Conservation (phyloP, 2,329 filamentous ascomycete genomes). For the Neodidymelliopsis sp. region DNA sequence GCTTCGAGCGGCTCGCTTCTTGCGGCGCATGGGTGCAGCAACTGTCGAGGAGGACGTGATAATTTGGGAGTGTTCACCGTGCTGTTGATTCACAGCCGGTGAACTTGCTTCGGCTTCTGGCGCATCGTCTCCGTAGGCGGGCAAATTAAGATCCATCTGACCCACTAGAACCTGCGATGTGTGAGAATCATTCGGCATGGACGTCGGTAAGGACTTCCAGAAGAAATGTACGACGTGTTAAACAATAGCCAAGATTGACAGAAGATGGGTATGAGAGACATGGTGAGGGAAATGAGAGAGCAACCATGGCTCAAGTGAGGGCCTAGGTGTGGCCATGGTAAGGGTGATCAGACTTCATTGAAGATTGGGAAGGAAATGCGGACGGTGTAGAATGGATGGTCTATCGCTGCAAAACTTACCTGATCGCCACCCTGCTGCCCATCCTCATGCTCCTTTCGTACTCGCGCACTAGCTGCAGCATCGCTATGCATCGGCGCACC, state of each 20-base stretch:
- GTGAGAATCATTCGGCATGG: constrained; percentile 18
- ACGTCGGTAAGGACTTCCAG: not conserved
- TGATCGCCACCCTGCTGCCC: constrained; percentile 41
- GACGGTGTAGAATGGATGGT: constrained; percentile 4
- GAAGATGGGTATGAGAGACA: not conserved
- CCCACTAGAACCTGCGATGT: constrained; percentile 27
- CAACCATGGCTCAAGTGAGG: constrained; percentile 7
- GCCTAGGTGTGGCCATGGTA: constrained; percentile 6
- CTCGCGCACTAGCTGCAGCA: constrained; percentile 49
- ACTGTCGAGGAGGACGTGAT: constrained; percentile 48
- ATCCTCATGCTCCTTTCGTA: constrained; percentile 55
- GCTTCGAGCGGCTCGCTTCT: constrained; percentile 46
- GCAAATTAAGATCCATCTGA: constrained; percentile 42
- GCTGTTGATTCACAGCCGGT: constrained; percentile 18
- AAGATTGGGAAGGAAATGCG: too few relatives aligned
- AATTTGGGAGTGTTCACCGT: constrained; percentile 26
- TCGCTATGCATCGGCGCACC: constrained; percentile 31
- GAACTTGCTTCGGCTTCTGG: constrained; percentile 41
- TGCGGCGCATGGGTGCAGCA: constrained; percentile 52
- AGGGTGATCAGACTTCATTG: not conserved
- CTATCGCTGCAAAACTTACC: constrained; percentile 44
- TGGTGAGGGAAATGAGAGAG: constrained; percentile 2
- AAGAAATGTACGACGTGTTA: not conserved
- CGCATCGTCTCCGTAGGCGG: constrained; percentile 44
- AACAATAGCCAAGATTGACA: not conserved